phyloP scores from a whole-genome alignment of 2,329 filamentous ascomycete species.

The Arthrobotrys megalospora region DNA sequence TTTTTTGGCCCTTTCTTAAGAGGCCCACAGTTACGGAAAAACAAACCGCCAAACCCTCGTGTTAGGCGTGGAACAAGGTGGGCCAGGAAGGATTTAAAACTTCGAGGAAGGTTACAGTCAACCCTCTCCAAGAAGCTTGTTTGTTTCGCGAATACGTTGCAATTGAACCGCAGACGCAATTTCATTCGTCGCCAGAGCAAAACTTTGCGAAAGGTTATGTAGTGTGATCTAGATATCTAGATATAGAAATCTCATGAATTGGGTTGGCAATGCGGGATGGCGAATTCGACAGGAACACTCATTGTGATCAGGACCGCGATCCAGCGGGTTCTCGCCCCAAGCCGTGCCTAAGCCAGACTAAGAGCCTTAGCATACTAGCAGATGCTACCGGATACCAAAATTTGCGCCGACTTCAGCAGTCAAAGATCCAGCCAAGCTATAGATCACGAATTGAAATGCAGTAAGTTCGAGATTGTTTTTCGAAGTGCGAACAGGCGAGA shows the following conservation, averaged over 20 bases:
- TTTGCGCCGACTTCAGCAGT: background rate
- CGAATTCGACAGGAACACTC: constrained; percentile 3
- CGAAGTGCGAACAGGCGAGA: constrained; percentile 4
- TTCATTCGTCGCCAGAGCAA: background rate
- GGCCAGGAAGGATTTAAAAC: constrained; percentile 10
- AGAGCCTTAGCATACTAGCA: constrained; percentile 32
- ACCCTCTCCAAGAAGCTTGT: constrained; percentile 15
- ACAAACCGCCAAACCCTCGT: constrained; percentile 8
- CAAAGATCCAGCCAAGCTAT: background rate
- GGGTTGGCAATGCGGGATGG: constrained; percentile 13
- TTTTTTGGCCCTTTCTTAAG: background rate
- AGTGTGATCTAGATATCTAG: constrained; percentile 2
- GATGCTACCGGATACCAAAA: constrained; percentile 6
- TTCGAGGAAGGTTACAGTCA: constrained; percentile 22
- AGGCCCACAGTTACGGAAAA: constrained; percentile 9
- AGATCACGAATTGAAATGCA: background rate
- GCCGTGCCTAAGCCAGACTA: constrained; percentile 10
- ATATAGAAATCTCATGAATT: constrained; percentile 3
- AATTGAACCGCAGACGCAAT: constrained; percentile 15
- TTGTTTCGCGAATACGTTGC: constrained; percentile 9
- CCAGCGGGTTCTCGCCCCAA: background rate
- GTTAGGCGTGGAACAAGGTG: constrained; percentile 2
- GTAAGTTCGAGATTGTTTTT: background rate
- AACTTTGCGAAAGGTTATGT: background rate
- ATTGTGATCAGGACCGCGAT: constrained; percentile 2